A percentile compares a stretch with the other conserved stretches of the same genome.
Conservation (phyloP, 2,329 filamentous ascomycete species). For the Bipolaris zeicola region DNA sequence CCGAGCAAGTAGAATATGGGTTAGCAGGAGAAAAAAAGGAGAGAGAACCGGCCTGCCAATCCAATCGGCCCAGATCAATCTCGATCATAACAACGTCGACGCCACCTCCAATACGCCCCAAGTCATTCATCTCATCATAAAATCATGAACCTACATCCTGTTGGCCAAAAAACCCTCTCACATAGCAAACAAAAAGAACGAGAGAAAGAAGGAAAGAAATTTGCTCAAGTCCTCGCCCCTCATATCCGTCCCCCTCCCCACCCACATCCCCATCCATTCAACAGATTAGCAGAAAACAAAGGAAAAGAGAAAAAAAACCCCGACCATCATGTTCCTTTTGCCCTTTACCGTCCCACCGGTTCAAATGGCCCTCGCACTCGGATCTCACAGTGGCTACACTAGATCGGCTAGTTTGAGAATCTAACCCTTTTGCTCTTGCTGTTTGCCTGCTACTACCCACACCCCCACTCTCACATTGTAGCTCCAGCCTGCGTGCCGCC, state of each 20-base stretch:
- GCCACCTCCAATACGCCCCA: too few relatives aligned
- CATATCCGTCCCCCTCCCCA: background rate
- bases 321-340: background rate
- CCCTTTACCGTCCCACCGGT: background rate
- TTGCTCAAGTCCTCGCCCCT: background rate
- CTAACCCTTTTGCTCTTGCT: background rate
- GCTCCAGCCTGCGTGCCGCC: conserved; percentile 39
- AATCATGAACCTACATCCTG: too few relatives aligned
- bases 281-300: background rate
- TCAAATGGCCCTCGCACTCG: background rate
- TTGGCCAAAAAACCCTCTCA: too few relatives aligned
- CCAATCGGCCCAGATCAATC: too few relatives aligned
- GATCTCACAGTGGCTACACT: background rate
- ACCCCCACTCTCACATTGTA: conserved; percentile 33
- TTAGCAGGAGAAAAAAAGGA: too few relatives aligned
- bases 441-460: too few relatives aligned
- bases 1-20: too few relatives aligned
- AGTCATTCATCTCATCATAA: too few relatives aligned
- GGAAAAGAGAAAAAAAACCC: background rate
- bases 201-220: background rate
- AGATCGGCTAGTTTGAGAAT: background rate
- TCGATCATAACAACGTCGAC: too few relatives aligned
- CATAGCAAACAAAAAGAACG: too few relatives aligned
- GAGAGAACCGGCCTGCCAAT: too few relatives aligned
- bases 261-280: background rate